Evolutionary conservation across 176 grass and related monocot species (phyloP).

Genomic region (Hsuehochloa calcarea): DNA sequence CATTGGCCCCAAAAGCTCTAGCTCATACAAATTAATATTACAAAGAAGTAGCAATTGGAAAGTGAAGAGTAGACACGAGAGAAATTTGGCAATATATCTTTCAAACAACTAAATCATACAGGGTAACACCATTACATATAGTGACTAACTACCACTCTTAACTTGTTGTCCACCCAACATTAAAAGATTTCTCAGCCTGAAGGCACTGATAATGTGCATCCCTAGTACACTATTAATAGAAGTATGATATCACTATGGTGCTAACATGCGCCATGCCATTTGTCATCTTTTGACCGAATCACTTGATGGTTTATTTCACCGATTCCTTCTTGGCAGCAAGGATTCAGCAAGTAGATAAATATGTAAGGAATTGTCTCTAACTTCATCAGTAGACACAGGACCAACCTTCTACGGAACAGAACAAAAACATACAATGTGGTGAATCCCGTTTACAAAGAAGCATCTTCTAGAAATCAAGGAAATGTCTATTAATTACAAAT

Average conservation of each 20-base stretch:
- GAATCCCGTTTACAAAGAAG: no score
- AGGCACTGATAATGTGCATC: background rate
- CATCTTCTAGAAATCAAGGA: no score
- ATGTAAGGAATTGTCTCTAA: background rate
- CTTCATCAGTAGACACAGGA: background rate
- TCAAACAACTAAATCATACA: background rate
- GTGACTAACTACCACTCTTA: background rate
- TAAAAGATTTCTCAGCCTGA: background rate
- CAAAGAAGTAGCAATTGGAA: background rate
- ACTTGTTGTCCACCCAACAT: background rate
- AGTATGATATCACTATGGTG: background rate
- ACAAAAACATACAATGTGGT: background rate
- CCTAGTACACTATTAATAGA: background rate
- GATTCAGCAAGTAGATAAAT: constrained; percentile 1
- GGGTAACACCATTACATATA: background rate
- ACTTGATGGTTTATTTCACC: background rate
- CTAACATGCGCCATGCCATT: background rate
- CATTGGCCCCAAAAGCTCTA: background rate
- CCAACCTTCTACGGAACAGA: background rate
- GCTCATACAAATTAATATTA: background rate
- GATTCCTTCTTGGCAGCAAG: background rate
- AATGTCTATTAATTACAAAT: no score
- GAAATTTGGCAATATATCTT: background rate
- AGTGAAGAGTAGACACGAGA: background rate
- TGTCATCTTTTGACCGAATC: background rate